phyloP scores from a whole-genome alignment of 1,139 yeast species.

The Maudiozyma humilis region DNA sequence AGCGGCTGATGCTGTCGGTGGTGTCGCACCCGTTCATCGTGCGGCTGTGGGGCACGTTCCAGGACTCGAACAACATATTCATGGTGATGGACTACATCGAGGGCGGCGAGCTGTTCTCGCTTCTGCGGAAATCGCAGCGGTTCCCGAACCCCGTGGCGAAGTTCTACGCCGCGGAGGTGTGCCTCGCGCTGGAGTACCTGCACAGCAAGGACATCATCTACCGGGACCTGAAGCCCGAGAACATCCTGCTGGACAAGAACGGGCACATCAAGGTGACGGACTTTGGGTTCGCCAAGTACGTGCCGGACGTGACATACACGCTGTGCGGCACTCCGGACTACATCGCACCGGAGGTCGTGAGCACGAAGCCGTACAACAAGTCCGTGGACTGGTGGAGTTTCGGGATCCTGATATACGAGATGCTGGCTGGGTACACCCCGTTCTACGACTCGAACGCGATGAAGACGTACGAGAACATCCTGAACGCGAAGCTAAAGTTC shows the following conservation, averaged over 20 bases:
- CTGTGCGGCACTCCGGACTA: slow-evolving; percentile 96
- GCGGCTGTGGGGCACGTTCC: slow-evolving; percentile 97
- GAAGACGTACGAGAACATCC: slow-evolving; percentile 91
- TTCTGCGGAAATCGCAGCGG: slow-evolving; percentile 80
- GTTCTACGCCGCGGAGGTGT: slow-evolving; percentile 93
- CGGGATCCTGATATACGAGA: slow-evolving; percentile 86
- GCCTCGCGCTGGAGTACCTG: slow-evolving; percentile 81
- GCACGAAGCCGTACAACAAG: slow-evolving; percentile 92
- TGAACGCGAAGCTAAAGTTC: slow-evolving; percentile 75
- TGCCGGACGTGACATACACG: slow-evolving; percentile 87
- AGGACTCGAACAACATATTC: slow-evolving; percentile 75
- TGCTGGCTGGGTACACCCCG: slow-evolving; percentile 96
- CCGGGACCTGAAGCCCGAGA: slow-evolving; percentile 93
- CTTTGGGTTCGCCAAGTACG: slow-evolving; percentile 95
- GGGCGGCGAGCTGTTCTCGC: slow-evolving; percentile 88
- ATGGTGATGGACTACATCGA: slow-evolving; percentile 98
- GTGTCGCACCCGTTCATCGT: slow-evolving; percentile 91
- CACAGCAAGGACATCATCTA: slow-evolving; percentile 87
- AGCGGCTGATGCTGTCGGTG: slow-evolving; percentile 80
- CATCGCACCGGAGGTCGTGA: slow-evolving; percentile 95
- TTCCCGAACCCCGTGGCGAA: slow-evolving; percentile 96
- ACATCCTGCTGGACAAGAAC: slow-evolving; percentile 79
- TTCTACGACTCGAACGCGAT: slow-evolving; percentile 93
- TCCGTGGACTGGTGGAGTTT: slow-evolving; percentile 99
- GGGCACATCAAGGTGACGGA: slow-evolving; percentile 93